Conservation (phyloP, 805 yeast genomes). For the Blastobotrys peoriensis region DNA sequence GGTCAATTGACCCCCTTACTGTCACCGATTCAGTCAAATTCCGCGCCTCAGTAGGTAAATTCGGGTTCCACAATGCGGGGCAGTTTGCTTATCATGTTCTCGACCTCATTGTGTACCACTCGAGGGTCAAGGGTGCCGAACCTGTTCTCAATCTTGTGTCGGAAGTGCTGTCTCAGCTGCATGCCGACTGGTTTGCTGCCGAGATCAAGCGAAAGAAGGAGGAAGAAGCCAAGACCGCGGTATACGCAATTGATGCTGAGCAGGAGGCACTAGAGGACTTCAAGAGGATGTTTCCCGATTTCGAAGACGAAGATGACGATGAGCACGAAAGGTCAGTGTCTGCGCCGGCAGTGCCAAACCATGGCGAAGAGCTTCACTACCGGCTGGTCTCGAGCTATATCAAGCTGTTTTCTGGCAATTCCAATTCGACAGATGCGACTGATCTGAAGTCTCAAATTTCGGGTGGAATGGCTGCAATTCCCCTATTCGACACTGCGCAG, state of each 20-base stretch:
- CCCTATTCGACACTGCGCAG: not conserved
- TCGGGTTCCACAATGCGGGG: not conserved
- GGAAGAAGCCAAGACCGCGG: conserved; percentile 55
- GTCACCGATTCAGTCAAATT: not conserved
- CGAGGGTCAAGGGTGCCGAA: not conserved
- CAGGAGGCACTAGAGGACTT: conserved; percentile 77
- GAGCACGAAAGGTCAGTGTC: conserved; percentile 18
- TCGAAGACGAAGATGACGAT: conserved; percentile 54
- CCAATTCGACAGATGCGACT: not conserved
- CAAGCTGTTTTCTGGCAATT: not conserved
- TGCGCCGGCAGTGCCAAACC: not conserved
- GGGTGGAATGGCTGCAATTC: not conserved
- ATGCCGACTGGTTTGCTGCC: not conserved
- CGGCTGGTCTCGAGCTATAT: conserved; percentile 35
- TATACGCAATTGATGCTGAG: conserved; percentile 61
- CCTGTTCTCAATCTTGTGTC: not conserved
- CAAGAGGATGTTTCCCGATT: conserved; percentile 77
- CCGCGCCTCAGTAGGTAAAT: not conserved
- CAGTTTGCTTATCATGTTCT: not conserved
- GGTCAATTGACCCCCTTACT: conserved; percentile 14
- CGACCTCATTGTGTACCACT: not conserved
- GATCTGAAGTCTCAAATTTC: not conserved
- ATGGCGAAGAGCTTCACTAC: conserved; percentile 40
- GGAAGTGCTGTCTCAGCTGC: not conserved
- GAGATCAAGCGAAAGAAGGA: conserved; percentile 26